These are phyloP conservation scores for Neofusicoccum laricinum DNA, from an alignment of 2,329 filamentous ascomycete genomes.

Conservation along the genomic window DNA sequence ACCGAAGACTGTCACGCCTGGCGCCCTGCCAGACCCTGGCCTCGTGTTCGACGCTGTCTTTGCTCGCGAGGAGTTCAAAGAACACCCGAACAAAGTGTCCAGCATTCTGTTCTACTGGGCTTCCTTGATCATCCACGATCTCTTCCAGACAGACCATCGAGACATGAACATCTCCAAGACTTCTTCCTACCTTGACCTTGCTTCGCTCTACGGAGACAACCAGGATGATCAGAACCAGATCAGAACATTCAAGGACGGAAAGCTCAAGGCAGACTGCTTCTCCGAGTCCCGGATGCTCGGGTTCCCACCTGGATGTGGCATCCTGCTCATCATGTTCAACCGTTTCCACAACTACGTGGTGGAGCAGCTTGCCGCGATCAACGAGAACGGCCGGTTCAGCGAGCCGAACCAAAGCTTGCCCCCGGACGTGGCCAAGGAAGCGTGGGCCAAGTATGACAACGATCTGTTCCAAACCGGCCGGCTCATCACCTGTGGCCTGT, in stretches of 20 bases:
- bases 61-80: constrained; percentile 57
- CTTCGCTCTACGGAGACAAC: constrained; percentile 68
- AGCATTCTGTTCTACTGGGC: constrained; percentile 72
- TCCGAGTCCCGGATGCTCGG: constrained; percentile 62
- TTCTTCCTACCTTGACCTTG: constrained; percentile 71
- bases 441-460: constrained; percentile 41
- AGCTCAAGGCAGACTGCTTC: constrained; percentile 67
- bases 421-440: constrained; percentile 31
- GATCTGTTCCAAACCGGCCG: constrained; percentile 46
- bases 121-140: constrained; percentile 57
- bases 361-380: constrained; percentile 72
- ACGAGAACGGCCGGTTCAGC: constrained; percentile 75
- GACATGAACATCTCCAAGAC: constrained; percentile 63
- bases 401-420: constrained; percentile 50
- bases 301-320: constrained; percentile 66
- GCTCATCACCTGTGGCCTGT: constrained; percentile 50
- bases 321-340: constrained; percentile 64
- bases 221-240: constrained; percentile 63
- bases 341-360: constrained; percentile 82
- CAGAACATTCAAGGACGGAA: constrained; percentile 62
- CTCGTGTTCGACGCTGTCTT: constrained; percentile 64
- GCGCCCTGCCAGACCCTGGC: constrained; percentile 59
- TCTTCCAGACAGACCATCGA: constrained; percentile 62
- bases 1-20: constrained; percentile 52
- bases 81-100: constrained; percentile 66